Evolutionary conservation across 495 filamentous ascomycete species (phyloP).

Genomic region (Tuber umbilicatum): DNA sequence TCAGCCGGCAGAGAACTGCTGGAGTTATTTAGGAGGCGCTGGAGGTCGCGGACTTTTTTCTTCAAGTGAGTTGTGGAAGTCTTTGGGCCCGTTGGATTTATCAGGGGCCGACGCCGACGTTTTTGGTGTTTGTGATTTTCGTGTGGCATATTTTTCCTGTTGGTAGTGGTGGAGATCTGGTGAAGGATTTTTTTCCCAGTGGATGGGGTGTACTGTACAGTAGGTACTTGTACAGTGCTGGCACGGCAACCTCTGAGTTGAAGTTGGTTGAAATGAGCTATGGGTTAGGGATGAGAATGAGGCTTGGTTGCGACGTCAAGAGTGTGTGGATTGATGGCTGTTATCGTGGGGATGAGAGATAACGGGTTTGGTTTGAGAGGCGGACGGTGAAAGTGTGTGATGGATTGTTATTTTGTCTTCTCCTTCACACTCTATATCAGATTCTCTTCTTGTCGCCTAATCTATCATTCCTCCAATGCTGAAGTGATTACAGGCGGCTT

Average conservation of each 20-base stretch:
- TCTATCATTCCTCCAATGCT: not conserved
- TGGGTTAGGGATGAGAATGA: not conserved
- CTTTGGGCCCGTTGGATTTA: slow-evolving; percentile 42
- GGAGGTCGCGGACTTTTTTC: slow-evolving; percentile 56
- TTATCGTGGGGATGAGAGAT: not conserved
- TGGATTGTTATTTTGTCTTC: not conserved
- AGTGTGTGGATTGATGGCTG: not conserved
- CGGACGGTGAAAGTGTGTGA: not conserved
- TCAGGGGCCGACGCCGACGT: slow-evolving; percentile 40
- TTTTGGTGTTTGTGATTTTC: slow-evolving; percentile 43
- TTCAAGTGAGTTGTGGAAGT: slow-evolving; percentile 43
- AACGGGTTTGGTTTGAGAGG: not conserved
- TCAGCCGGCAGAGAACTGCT: slow-evolving; percentile 62
- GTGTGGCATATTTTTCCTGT: slow-evolving; percentile 31
- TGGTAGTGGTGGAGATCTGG: slow-evolving; percentile 15
- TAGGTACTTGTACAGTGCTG: not conserved
- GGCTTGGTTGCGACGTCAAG: not conserved
- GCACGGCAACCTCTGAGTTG: not conserved
- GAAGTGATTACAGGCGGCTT: not conserved
- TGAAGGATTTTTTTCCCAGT: slow-evolving; percentile 15
- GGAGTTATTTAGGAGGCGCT: slow-evolving; percentile 55
- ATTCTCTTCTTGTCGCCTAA: not conserved
- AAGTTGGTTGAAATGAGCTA: not conserved
- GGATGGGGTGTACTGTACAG: not conserved
- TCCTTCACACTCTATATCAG: not conserved